Percentiles rank a stretch among this genome's conserved stretches.
Conservation (phyloP, 1,284 basidiomycete species). For the Xerocomus minutiporus region DNA sequence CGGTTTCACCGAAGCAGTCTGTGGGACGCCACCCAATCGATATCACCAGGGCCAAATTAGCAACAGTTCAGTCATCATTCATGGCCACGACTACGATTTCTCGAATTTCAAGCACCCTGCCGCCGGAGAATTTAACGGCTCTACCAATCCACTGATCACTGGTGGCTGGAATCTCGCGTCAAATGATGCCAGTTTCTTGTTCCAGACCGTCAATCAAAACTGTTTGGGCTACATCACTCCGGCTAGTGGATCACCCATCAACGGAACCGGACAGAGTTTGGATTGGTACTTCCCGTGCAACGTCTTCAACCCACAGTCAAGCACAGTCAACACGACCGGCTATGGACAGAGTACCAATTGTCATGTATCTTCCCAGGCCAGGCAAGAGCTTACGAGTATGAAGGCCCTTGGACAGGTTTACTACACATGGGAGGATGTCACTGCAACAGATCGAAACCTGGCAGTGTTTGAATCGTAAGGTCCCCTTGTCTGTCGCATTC, state of each 20-base stretch:
- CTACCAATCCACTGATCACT: conserved; percentile 77
- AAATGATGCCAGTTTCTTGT: conserved; percentile 90
- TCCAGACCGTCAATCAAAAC: conserved; percentile 85
- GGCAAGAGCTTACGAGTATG: conserved; percentile 46
- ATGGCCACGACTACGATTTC: conserved; percentile 92
- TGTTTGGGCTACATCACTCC: conserved; percentile 78
- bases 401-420: conserved; percentile 79
- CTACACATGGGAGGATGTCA: conserved; percentile 87
- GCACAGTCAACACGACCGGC: conserved; percentile 60
- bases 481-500: conserved; percentile 2
- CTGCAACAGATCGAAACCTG: conserved; percentile 67
- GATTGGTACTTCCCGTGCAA: conserved; percentile 98
- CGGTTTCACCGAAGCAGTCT: conserved; percentile 96
- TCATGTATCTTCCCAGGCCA: conserved; percentile 60
- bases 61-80: conserved; percentile 83
- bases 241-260: conserved; percentile 64
- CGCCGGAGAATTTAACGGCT: conserved; percentile 68
- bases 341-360: conserved; percentile 68
- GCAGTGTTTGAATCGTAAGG: conserved; percentile 88
- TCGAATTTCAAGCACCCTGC: conserved; percentile 80
- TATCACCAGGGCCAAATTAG: conserved; percentile 78
- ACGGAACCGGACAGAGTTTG: conserved; percentile 48
- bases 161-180: conserved; percentile 76
- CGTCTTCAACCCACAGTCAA: conserved; percentile 68
- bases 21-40: conserved; percentile 78